Evolutionary conservation across 441 rosid species (phyloP), one percentile per base, ranked within the genome.

Genomic region (Bocquillonia castaneifolia): DNA sequence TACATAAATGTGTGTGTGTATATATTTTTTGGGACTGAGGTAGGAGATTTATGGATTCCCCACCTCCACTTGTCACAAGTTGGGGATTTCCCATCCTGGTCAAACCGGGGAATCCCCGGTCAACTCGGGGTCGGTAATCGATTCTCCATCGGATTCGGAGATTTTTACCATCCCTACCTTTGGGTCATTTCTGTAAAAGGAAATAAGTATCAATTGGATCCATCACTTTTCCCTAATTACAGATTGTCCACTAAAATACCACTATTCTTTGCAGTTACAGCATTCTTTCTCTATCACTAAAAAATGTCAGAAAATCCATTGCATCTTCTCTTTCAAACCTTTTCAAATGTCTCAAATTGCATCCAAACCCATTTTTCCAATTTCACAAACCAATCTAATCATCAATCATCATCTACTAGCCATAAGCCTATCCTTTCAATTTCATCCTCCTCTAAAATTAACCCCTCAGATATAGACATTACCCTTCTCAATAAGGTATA

Each of bases 331-430:
- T 70, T 82, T 62, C 84, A 70, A 10, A 80, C 77, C 54, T 64
- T 83, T 18, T 82, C 76, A 57, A 86, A 79, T 51, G 40, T 85
- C 37, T 83, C 90, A 18, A 80, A 34, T 57, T 82, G 85, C 63
- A 34, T 93, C 20, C 96, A 85, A 71, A 74, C 80, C 71, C 92
- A 80, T 57, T 70, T 93, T 71, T 82, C 85, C 4, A 87, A 79
- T 67, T 73, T 90, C 75, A 47, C 72, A 22, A 66, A 63, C 60
- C 75, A 71, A 48, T 28, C 68, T 51, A 74, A 6, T 53, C 67
- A 1, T 48, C 71, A 22, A 10, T 31, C 72, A 5, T 72, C 74
- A 5, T 39, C 73, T 22, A 5, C 71, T 55, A 53, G 45, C 12
- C 69, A 71, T 65, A 77, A 69, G 61, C 77, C 85, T 51, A 53